Base-by-base conservation (phyloP, 2,329 filamentous ascomycete genomes). In the Boeremia exigua region DNA sequence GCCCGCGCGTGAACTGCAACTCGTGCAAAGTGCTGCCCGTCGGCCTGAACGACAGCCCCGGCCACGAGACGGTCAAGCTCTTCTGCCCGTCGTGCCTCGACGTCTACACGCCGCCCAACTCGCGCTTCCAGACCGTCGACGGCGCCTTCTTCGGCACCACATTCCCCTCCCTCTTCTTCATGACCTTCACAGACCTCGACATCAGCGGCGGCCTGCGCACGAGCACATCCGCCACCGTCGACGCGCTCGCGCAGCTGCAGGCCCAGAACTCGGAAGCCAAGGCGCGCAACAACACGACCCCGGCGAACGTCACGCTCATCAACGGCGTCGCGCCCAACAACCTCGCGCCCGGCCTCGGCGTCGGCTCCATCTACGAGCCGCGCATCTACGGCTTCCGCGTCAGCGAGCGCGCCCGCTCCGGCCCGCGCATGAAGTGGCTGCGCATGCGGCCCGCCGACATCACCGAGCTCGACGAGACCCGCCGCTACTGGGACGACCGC, bases 131-230 rank as follows among this genome's bases (percentile, higher is more conserved):
- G 77, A 94, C 92, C 2, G 95, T 99, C 30, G 95, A 99, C 67
- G 95, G 95, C 48, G 95, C 95, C 42, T 99, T 98, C 81, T 99
- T 99, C 72, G 95, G 95, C 43, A 94, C 95, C 49, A 99, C 95
- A 0, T 99, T 99, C 75, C 93, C 93, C 59, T 92, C 92, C 40
- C 86, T 99, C 56, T 99, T 99, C 80, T 92, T 99, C 75, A 94
- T 99, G 82, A 99, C 94, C 34, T 99, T 98, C 77, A 94, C 95
- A 32, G 95, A 99, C 73, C 90, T 97, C 71, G 92, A 97, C 66
- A 86, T 98, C 56, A 82, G 81, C 43, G 88, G 88, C 32, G 88
- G 88, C 29, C 88, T 89, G 69, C 72, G 86, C 87, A 66, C 88
- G 88, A 70, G 68, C 54, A 66, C 70, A 11, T 59, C 67, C 2